Base-by-base conservation (phyloP, 371 early-diverging fungal genomes). In the Fennellomyces sp. region DNA sequence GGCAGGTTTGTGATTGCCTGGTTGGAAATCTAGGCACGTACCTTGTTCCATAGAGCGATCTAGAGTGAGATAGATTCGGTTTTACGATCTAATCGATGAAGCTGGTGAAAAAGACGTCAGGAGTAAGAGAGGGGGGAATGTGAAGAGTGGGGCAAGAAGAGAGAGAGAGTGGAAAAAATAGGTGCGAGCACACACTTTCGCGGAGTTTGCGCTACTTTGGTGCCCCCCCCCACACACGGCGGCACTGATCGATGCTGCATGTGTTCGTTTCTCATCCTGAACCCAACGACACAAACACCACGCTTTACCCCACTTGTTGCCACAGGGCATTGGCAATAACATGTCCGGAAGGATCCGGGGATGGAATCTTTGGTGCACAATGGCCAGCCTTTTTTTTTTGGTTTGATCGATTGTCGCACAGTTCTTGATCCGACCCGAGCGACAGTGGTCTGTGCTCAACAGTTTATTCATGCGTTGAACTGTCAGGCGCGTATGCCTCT, bases 1-100 rank as follows among this genome's bases (percentile, higher is more conserved):
- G 21, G 19, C 15, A 41, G 41, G n/a, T 41, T 41, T 25, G 27
- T 49, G 27, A 48, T 2, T 13, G 3, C 23, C 7, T 49, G 5
- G 13, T 19, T 41, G 5, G 49, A 26, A 25, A 5, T 2, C 6
- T 15, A 25, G 3, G 12, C 19, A 19, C 23, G 13, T 54, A 54
- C 55, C 55, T 36, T 54, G 36, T 35, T 54, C 55, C 55, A 54
- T 54, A 54, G 55, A 54, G 55, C 55, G 27, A 19, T 29, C 21
- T 50, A 15, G 15, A 28, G n/a, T 7, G 17, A 11, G n/a, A 52
- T 29, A 33, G 21, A 33, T 31, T 52, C 29, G 28, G 30, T 52
- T 21, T 19, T 33, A 52, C 29, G 30, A 50, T 39, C 39, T 5
- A 25, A 45, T 45, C 45, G 23, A 23, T 45, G 10, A 21, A n/a